A percentile compares a stretch with the other conserved stretches of the same genome.
phyloP scores from a whole-genome alignment of 257 asterid genomes.

The Cordia subcordata region DNA sequence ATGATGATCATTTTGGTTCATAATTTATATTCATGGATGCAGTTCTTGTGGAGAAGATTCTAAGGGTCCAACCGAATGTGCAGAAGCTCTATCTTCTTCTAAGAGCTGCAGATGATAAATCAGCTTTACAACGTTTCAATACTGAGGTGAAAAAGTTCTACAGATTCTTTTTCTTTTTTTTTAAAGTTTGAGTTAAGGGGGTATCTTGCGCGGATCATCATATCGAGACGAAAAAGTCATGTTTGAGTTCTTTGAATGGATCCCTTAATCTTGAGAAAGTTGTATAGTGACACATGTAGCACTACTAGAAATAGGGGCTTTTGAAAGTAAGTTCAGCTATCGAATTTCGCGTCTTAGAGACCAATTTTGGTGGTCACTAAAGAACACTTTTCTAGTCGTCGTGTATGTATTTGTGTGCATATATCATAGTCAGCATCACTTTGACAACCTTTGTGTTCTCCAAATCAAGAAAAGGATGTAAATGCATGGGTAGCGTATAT shows the following conservation, averaged over 20 bases:
- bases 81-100: slow-evolving; percentile 49
- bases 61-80: slow-evolving; percentile 63
- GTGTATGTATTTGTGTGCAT: too few species aligned
- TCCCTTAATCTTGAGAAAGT: background rate
- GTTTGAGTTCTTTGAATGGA: too few species aligned
- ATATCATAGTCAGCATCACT: too few species aligned
- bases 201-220: background rate
- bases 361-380: too few species aligned
- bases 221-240: background rate
- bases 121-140: slow-evolving; percentile 53
- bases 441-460: background rate
- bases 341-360: too few species aligned
- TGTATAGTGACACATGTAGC: too few species aligned
- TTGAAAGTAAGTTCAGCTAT: too few species aligned
- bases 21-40: slow-evolving; percentile 18
- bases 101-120: slow-evolving; percentile 44
- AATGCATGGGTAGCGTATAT: too few species aligned
- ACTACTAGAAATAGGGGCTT: too few species aligned
- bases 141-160: slow-evolving; percentile 35
- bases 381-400: too few species aligned
- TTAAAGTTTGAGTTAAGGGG: too few species aligned
- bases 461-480: background rate
- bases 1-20: background rate
- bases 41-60: slow-evolving; percentile 53
- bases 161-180: background rate